Evolutionary conservation across 352 stramenopile species (phyloP), one percentile per base, ranked within the genome.

Genomic region (Aphanomyces invadans): DNA sequence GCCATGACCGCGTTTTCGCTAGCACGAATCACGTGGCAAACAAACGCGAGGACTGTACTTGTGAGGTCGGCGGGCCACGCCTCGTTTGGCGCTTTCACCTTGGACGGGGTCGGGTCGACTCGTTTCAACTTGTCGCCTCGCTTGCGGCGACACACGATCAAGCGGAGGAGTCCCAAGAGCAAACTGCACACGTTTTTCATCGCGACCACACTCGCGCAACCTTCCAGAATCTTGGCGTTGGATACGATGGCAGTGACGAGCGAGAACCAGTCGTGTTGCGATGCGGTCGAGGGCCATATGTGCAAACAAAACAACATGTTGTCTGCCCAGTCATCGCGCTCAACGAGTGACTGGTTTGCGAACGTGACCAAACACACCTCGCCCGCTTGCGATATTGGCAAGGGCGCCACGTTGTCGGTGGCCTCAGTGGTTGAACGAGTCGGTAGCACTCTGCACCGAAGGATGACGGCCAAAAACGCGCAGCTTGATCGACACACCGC

Each of bases 291-390:
- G 31, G 83, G 78, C 3, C 88, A 70, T 10, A 70, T 76, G 39
- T 89, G 74, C 23, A 92, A 72, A 4, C 84, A 62, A 42, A 78
- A 83, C 65, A 90, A 81, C 71, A 81, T 76, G 45, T 84, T 70
- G n/a, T 74, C 71, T 0, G 77, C 75, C 53, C 88, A 88, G 5
- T 89, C 79, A 19, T 89, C 74, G 53, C 72, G 76, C 21, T 80
- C 76, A 33, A 77, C 76, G 15, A 92, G 44, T 28, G 74, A 72
- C 57, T 73, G 73, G 3, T 51, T 69, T 62, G 83, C 55, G 17
- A 83, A 70, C 9, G 71, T 70, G 21, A 72, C 23, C 12, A 67
- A 23, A 25, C 60, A 66, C 3, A 15, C n/a, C 25, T n/a, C 59
- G 21, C 38, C 59, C 17, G n/a, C 26, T 19, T 56, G 10, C 5